Evolutionary conservation across 2,329 filamentous ascomycete species (phyloP), one percentile per base, ranked within the genome.

Genomic region (Colletotrichum zoysiae): DNA sequence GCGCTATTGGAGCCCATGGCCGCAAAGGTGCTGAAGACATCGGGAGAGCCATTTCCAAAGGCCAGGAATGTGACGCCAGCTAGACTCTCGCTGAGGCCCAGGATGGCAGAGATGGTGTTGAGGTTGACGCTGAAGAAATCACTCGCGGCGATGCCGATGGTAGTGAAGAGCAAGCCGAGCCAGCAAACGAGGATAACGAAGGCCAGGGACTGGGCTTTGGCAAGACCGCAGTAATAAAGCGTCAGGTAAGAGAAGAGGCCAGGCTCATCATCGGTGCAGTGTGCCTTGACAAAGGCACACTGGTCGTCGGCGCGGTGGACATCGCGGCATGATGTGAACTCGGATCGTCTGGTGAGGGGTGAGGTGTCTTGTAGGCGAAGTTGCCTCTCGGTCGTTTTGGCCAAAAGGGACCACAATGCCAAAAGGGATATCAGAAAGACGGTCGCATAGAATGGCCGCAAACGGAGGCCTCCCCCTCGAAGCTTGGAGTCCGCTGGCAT

Each of bases 121-220:
- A 99, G 87, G 79, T 99, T 97, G 83, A 98, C 90, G 82, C 95
- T 98, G 83, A 99, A 96, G 85, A 99, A 99, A 83, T 99, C 96
- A 82, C 95, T 98, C 30, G 96, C 96, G 18, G 96, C 96, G 74
- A 99, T 98, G 71, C 96, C 96, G 75, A 99, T 98, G 18, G 96
- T 98, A 76, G 93, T 95, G 83, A 99, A 99, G 9, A 99, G 89
- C 66, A 98, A 84, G 48, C 90, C 93, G 8, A 98, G 88, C 96
- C 96, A 99, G 72, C 91, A 77, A 20, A 94, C 88, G 57, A 99
- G 85, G 53, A 97, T 84, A 30, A 86, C 79, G 78, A 99, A 97
- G n/a, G 93, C 94, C 57, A 97, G 74, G 0, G 93, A 91, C 78
- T 94, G 91, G 18, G 86, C 90, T 65, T 89, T 82, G 66, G 86